These are phyloP conservation scores for Arabis hirsuta DNA, from an alignment of 345 rosid species.

Conservation along the genomic window DNA sequence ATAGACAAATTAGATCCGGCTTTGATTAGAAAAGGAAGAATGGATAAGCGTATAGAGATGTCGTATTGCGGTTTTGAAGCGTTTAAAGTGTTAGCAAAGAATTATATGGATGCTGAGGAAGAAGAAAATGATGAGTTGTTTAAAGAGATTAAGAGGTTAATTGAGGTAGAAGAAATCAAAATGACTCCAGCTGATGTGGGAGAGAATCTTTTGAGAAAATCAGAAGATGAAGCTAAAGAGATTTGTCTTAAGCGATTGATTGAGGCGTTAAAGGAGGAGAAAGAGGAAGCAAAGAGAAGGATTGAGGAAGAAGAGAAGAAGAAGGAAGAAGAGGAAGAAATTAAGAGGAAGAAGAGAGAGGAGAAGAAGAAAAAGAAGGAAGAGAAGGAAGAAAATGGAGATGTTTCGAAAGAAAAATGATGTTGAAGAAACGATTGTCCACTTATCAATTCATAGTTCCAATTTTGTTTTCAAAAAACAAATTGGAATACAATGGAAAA, in stretches of 20 bases:
- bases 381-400: constrained; percentile 14
- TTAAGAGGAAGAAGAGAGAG: constrained; percentile 2
- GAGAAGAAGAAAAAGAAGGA: constrained; percentile 10
- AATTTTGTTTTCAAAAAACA: too few relatives aligned
- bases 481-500: too few relatives aligned
- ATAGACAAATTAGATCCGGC: constrained; percentile 53
- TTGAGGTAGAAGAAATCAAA: constrained; percentile 43
- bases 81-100: constrained; percentile 52
- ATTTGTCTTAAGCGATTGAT: constrained; percentile 44
- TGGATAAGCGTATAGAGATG: constrained; percentile 55
- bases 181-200: constrained; percentile 57
- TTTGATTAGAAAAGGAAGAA: constrained; percentile 53
- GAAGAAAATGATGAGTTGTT: constrained; percentile 34
- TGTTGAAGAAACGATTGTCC: too few relatives aligned
- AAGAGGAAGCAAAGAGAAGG: constrained; percentile 34
- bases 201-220: constrained; percentile 49
- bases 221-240: constrained; percentile 28
- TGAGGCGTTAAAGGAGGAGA: constrained; percentile 42
- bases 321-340: constrained; percentile 28
- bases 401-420: background rate
- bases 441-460: too few relatives aligned
- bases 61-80: constrained; percentile 49
- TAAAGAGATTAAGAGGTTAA: constrained; percentile 34
- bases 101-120: constrained; percentile 43
- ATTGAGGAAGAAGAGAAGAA: constrained; percentile 34